These are phyloP conservation scores for Silene conica DNA, from an alignment of 148 eudicot genomes.

Conservation along the genomic window DNA sequence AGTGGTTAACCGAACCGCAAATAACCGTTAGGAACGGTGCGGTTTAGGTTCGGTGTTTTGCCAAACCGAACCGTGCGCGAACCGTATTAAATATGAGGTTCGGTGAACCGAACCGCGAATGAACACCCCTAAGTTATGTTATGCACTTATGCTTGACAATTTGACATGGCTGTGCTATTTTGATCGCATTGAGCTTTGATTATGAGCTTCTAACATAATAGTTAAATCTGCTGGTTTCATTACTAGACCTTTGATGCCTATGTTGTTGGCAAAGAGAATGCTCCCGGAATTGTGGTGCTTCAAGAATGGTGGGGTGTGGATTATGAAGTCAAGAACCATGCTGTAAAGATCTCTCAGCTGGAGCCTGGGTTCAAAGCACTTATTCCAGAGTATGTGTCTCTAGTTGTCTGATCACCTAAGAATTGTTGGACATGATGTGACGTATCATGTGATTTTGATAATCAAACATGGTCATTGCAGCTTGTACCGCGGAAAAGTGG, in stretches of 20 bases:
- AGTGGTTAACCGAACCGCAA: no score
- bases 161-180: neutral
- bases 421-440: neutral
- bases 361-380: conserved; percentile 68
- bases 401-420: neutral
- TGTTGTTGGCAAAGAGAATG: conserved; percentile 86
- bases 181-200: neutral
- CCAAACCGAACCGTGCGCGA: no score
- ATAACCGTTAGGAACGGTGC: no score
- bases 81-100: no score
- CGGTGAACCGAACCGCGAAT: no score
- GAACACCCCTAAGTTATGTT: no score
- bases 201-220: neutral
- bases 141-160: neutral
- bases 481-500: conserved; percentile 93
- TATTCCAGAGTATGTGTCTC: conserved; percentile 61
- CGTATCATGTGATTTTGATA: conserved; percentile 12
- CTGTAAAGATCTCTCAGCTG: conserved; percentile 64
- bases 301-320: conserved; percentile 99
- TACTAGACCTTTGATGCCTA: conserved; percentile 81
- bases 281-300: conserved; percentile 90
- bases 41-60: no score
- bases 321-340: conserved; percentile 83
- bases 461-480: conserved; percentile 27
- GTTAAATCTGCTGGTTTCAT: conserved; percentile 5